phyloP scores from a whole-genome alignment of 495 filamentous ascomycete species.

The Gamarada debralockiae region DNA sequence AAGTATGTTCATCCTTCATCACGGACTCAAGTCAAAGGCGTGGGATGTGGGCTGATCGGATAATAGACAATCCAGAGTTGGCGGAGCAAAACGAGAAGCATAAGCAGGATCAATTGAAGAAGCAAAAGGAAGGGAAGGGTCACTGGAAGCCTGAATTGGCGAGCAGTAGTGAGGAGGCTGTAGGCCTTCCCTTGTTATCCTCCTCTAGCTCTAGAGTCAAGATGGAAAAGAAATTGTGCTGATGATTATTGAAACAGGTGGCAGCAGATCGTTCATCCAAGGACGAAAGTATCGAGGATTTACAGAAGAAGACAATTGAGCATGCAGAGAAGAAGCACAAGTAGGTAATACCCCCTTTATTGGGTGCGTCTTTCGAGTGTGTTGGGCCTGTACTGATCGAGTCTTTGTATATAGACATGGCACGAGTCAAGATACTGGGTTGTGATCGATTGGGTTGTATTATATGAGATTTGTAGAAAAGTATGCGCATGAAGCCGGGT shows the following conservation, averaged over 20 bases:
- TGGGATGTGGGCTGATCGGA: constrained; percentile 1
- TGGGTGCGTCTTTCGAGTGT: not conserved
- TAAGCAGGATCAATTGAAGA: constrained; percentile 67
- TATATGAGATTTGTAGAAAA: too few relatives aligned
- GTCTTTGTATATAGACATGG: constrained; percentile 6
- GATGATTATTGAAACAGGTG: constrained; percentile 10
- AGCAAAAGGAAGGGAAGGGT: constrained; percentile 69
- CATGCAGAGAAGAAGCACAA: constrained; percentile 39
- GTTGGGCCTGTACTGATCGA: not conserved
- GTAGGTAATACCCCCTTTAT: constrained; percentile 9
- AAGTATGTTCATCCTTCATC: constrained; percentile 15
- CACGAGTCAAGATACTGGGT: constrained; percentile 11
- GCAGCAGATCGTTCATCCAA: constrained; percentile 13
- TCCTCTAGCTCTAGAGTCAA: not conserved
- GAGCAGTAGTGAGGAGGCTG: constrained; percentile 74
- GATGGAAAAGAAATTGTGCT: not conserved
- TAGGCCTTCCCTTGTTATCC: constrained; percentile 34
- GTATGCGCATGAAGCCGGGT: too few relatives aligned
- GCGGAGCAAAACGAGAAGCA: constrained; percentile 51
- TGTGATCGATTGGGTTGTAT: not conserved
- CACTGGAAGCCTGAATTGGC: constrained; percentile 81
- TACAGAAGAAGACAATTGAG: constrained; percentile 49
- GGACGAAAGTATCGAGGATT: constrained; percentile 26
- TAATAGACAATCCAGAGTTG: constrained; percentile 9
- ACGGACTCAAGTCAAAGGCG: not conserved